Base-by-base conservation (phyloP, 768 basidiomycete species). In the Macrolepiota albuminosa region DNA sequence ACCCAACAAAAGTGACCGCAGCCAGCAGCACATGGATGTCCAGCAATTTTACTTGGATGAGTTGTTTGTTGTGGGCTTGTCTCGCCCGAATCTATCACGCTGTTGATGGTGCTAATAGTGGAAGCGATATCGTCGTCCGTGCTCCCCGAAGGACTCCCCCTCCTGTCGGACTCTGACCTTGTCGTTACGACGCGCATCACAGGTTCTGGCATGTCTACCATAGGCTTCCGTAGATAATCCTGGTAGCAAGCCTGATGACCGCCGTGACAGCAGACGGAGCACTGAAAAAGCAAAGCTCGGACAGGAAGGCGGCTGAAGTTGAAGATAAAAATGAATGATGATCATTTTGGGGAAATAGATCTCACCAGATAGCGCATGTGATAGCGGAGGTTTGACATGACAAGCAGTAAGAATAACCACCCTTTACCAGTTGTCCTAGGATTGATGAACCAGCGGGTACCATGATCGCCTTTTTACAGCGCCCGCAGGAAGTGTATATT, bases 1-100 rank as follows among this genome's bases (percentile, higher is more conserved):
- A 81, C 82, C 89, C 89, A 92, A 64, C 91, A 93, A 64, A 80
- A 81, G 73, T 93, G 91, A 0, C 91, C 91, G 72, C 91, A 93
- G 4, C 91, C 91, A 46, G 89, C 82, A 14, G 89, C 88, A 72
- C 91, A 93, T 0, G 78, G 80, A 68, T 88, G 86, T 3, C 86
- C 89, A 13, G 74, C 68, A 39, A 83, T 67, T 53, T 64, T 71
- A 18, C 63, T 57, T 40, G 59, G 36, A 31, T 45, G 43, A 49
- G 45, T 36, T 31, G 54, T 48, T 40, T 60, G 63, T 33, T 64
- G 58, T 9, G 69, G 66, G 36, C 62, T 68, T 16, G 61, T 68
- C 42, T 61, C 64, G 48, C 54, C 37, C 34, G 64, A 64, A 18
- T 71, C 72, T 4, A 58, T 40, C 24, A 52, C 48, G 57, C 63